Evolutionary conservation across 805 yeast species (phyloP), one percentile per base, ranked within the genome.

Genomic region (Candida railenensis): DNA sequence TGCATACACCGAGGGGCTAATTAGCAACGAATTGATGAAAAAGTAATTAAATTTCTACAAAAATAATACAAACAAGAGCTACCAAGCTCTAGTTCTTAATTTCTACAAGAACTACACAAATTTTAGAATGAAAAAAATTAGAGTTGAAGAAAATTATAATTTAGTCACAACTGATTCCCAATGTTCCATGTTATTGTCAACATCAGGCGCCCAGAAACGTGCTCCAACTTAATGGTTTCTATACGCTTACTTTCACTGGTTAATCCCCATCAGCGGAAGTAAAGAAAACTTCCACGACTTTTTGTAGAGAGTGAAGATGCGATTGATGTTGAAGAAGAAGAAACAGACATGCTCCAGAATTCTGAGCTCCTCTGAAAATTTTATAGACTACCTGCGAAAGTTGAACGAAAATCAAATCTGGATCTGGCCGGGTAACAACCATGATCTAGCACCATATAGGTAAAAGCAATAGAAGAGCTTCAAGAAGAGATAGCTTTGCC

Each of bases 151-250:
- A n/a, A n/a, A n/a, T n/a, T n/a, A n/a, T n/a, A 30, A 65, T 68
- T 58, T 68, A 67, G 73, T 55, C 71, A 67, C 73, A 67, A 68
- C 74, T 68, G 74, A 68, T 68, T 68, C 74, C 74, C 74, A 68
- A 58, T 62, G 60, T 67, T 61, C 69, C 74, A 68, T 55, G 50
- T 43, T 46, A 44, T 42, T 57, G 69, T 68, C 74, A 68, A 67
- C 62, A 65, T 55, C 74, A 58, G 74, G 74, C 72, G 74, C 74
- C 74, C 74, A 68, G 74, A 55, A 68, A 68, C 74, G 73, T 66
- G 68, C 74, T 64, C 71, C 71, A 51, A 36, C 49, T 50, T 43
- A 56, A 54, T 53, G 72, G 71, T 67, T 58, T 33, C 34, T 68
- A 61, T 68, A 67, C 73, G 73, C 73, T 55, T 63, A 15, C 47